Evolutionary conservation across 768 basidiomycete genomes (phyloP).

Genomic region (Cystobasidium tubakii): DNA sequence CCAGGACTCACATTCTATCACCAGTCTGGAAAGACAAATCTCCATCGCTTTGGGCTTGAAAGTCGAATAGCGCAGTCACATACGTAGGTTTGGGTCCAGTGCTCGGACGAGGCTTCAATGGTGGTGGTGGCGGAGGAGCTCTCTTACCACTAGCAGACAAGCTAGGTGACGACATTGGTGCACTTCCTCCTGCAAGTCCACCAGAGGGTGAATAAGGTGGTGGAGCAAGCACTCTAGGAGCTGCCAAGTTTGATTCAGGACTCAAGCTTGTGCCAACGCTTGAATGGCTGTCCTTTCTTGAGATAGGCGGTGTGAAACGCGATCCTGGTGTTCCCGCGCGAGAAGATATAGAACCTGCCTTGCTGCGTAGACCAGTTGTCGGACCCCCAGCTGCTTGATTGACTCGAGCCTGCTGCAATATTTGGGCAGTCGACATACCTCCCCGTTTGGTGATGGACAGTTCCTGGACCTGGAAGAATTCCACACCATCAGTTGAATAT

Average conservation of each 20-base stretch:
- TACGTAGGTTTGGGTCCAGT: constrained; percentile 49
- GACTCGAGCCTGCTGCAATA: constrained; percentile 42
- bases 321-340: constrained; percentile 41
- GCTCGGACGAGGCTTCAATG: constrained; percentile 75
- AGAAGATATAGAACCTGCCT: constrained; percentile 52
- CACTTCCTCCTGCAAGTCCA: constrained; percentile 21
- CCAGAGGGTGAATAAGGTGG: constrained; percentile 51
- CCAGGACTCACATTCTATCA: constrained; percentile 60
- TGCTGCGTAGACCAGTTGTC: constrained; percentile 50
- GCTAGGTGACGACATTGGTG: constrained; percentile 38
- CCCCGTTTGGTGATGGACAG: constrained; percentile 65
- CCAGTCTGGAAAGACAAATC: constrained; percentile 84
- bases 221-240: constrained; percentile 53
- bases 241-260: constrained; percentile 46
- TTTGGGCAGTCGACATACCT: constrained; percentile 33
- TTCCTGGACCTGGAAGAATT: constrained; percentile 36
- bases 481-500: background rate
- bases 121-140: constrained; percentile 85
- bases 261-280: constrained; percentile 3
- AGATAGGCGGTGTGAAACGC: constrained; percentile 41
- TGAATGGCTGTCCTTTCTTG: constrained; percentile 26
- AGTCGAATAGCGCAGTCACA: constrained; percentile 83
- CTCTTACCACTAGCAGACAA: constrained; percentile 58
- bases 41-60: constrained; percentile 80
- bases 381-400: constrained; percentile 38